Base-by-base conservation (phyloP, 2,329 filamentous ascomycete genomes). In the Leptographium wingfieldii region DNA sequence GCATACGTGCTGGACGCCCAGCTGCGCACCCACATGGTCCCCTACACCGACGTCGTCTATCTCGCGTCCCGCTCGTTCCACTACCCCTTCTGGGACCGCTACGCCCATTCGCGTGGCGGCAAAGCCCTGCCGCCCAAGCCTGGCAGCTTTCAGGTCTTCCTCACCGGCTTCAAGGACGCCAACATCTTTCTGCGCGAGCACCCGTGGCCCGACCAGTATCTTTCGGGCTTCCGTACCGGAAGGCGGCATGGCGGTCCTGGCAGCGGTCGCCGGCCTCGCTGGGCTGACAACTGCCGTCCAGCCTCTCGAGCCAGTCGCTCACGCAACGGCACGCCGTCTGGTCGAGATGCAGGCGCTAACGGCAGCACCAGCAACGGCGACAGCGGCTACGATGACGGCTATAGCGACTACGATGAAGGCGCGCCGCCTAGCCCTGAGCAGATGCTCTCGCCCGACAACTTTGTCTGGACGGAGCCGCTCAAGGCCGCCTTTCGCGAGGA, bases 21-120 rank as follows among this genome's bases (percentile, higher is more conserved):
- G 69, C 77, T 99, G 56, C 87, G 86, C 66, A 97, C 94, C 25
- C 85, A 95, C 70, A 80, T 99, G 66, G 95, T 99, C 5, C 94
- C 94, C 0, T 97, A 96, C 68, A 99, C 94, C 51, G 94, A 96
- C 68, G 90, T 99, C 49, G 91, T 97, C 40, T 88, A 87, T 69
- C 78, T 99, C 31, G 95, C 92, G 6, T 97, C 94, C 22, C 97
- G 95, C 71, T 95, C 92, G 1, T 99, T 99, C 71, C 92, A 95
- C 72, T 99, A 99, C 70, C 94, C 96, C 61, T 97, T 94, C 71
- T 99, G 92, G 92, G 92, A 96, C 69, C 84, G 92, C 25, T 83
- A 92, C 68, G 90, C 86, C 67, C 94, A 88, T 69, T 91, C 94
- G 70, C 83, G 90, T 69, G 94, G 91, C 70, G 89, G 88, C 73